Base-by-base conservation (phyloP, 2,329 filamentous ascomycete genomes). In the Hypoxylon rubiginosum region DNA sequence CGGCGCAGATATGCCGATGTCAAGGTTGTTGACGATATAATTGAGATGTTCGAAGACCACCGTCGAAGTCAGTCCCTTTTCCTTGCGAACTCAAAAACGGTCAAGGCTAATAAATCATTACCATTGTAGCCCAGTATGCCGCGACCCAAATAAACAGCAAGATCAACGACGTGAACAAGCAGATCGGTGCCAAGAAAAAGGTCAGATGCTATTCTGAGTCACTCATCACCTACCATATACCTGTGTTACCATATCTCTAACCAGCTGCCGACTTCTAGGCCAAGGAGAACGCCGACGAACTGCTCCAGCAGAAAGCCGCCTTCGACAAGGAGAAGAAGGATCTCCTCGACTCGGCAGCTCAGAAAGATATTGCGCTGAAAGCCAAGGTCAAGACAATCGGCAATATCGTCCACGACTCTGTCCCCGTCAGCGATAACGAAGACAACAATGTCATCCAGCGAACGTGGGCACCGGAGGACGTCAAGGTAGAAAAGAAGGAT, bases 131-230 rank as follows among this genome's bases (percentile, higher is more conserved):
- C 58, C 88, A 92, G 66, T 96, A 95, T 77, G 88, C 87, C 58
- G 92, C 90, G 7, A 93, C 90, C 19, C 93, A 97, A 79, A 87
- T 96, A 72, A 91, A 91, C 71, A 90, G 89, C 74, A 90, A 92
- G 82, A 94, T 97, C 81, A 98, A 98, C 82, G 90, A 88, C 19
- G 87, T 93, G 30, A 92, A 97, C 79, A 97, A 97, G 82, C 89
- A 94, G 78, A 97, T 98, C 77, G 93, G 92, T 17, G 84, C 88
- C 75, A 97, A 95, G 85, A 97, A 97, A 84, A 97, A 97, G 90
- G 90, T 89, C 71, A 65, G 74, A 60, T 55, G 45, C 36, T 36
- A 43, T 17, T 62, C 62, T 72, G 68, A 74, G 64, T 67, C 61
- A 64, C 58, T 52, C 30, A 68, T 68, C 11, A 48, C 13, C 4